Evolutionary conservation across 352 stramenopile genomes (phyloP).

Genomic region (Phytophthora pseudosyringae): DNA sequence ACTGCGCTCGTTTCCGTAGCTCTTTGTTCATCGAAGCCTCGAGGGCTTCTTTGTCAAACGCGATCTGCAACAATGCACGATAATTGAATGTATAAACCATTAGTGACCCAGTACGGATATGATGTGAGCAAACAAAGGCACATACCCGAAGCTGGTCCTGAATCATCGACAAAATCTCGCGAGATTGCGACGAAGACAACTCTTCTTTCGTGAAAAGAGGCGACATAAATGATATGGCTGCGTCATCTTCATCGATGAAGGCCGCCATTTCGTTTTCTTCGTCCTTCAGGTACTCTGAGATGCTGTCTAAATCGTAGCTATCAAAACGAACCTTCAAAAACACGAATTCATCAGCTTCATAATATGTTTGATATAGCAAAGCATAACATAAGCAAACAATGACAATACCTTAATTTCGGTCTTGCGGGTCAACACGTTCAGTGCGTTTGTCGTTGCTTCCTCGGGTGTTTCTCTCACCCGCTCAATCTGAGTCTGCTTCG

Average conservation of each 20-base stretch:
- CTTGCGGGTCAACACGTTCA: conserved; percentile 55
- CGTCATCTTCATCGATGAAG: conserved; percentile 43
- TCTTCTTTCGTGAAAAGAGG: conserved; percentile 46
- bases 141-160: conserved; percentile 51
- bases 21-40: conserved; percentile 55
- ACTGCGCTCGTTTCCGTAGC: conserved; percentile 52
- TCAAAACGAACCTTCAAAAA: conserved; percentile 47
- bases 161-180: conserved; percentile 42
- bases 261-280: conserved; percentile 48
- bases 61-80: conserved; percentile 34
- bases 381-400: not conserved
- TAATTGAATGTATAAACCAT: conserved; percentile 1
- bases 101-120: not conserved
- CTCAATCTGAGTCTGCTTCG: conserved; percentile 44
- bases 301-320: conserved; percentile 42
- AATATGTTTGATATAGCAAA: not conserved
- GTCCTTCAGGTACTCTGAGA: conserved; percentile 39
- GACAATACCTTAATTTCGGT: conserved; percentile 63
- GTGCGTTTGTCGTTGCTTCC: conserved; percentile 38
- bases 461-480: conserved; percentile 45
- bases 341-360: conserved; percentile 1
- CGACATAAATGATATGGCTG: conserved; percentile 43
- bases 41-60: conserved; percentile 64
- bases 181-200: conserved; percentile 29
- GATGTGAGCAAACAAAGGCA: not conserved